Evolutionary conservation across 345 rosid species (phyloP), one percentile per base, ranked within the genome.

Genomic region (Sapria himalayana): DNA sequence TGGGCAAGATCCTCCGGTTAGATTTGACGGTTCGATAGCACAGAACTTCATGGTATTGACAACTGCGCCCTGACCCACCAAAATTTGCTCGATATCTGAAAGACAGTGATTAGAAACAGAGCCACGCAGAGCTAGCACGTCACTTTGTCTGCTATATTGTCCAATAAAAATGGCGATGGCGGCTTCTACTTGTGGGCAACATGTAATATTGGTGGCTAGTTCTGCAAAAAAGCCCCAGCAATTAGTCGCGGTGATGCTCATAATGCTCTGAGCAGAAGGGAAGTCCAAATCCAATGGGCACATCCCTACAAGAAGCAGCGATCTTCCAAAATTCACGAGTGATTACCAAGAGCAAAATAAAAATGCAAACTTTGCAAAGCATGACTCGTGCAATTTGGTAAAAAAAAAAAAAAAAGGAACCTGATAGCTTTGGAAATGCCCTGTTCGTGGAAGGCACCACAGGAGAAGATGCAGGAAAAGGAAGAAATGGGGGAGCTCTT

Each of bases 151-250:
- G 44, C 98, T 89, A 21, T 76, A 76, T 50, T 70, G 74, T 10
- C 93, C 98, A 11, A 82, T 66, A 24, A 79, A 78, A 29, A 89
- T 82, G 17, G 71, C 48, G 21, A 89, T 61, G 2, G 85, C 67
- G 22, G 93, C 98, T 41, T 70, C 74, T 15, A 82, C 48, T 68
- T 89, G 98, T 7, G 98, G 98, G 61, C 98, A 89, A 51, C 98
- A 89, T 60, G 82, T 74, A 37, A 82, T 94, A 37, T 89, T 76
- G 9, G 98, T 94, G 51, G 82, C 54, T 49, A 76, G 49, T 2
- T 94, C 85, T 27, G 98, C 98, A 29, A 89, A 78, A 36, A 64
- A 55, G 10, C 68, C 61, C 60, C 57, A 74, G 61, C 98, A 89
- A 56, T 89, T 91, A 16, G 60, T 71, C 31, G 98, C 58, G 37